Evolutionary conservation across 352 stramenopile species (phyloP), one percentile per base, ranked within the genome.

Genomic region (Phytophthora melonis): DNA sequence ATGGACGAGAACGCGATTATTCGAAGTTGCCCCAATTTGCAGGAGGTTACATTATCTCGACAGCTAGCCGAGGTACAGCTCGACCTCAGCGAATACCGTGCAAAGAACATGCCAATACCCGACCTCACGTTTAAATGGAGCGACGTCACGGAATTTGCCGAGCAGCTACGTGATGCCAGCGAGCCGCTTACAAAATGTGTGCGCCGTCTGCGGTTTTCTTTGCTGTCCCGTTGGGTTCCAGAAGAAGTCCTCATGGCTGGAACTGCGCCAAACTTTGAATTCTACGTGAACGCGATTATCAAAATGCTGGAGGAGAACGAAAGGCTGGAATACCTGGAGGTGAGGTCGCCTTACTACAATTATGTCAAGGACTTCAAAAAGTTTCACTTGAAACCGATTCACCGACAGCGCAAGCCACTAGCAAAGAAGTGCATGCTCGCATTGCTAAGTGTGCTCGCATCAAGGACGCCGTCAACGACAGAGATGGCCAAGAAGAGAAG

Each of bases 61-160:
- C 16, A 25, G 1, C 23, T 62, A 19, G 25, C 34, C 19, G 23
- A 56, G 6, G 14, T 62, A 2, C 50, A 68, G 11, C 52, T 63
- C 14, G 62, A 63, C 11, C 61, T 68, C 36, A 56, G 16, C 52
- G 52, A 68, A 54, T 68, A 63, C 21, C 49, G 61, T 54, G 32
- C 45, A 32, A 18, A 3, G 18, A 43, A 55, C 3, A 43, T 7
- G 9, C 1, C 49, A 32, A 19, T 61, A 23, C 50, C 61, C 1
- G 36, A 61, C 9, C 19, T 61, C 1, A 23, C n/a, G 19, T 57
- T 57, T 11, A 11, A 10, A 16, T 58, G 25, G 36, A 3, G 2
- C 19, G 39, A 70, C 47, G n/a, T 58, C 21, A 13, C 11, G 23
- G 27, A 47, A 27, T 19, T 68, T 41, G 34, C 61, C n/a, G 16